Evolutionary conservation across 192 early-diverging fungal genomes (phyloP), one percentile per base, ranked within the genome.

Genomic region (Lobosporangium transversale): DNA sequence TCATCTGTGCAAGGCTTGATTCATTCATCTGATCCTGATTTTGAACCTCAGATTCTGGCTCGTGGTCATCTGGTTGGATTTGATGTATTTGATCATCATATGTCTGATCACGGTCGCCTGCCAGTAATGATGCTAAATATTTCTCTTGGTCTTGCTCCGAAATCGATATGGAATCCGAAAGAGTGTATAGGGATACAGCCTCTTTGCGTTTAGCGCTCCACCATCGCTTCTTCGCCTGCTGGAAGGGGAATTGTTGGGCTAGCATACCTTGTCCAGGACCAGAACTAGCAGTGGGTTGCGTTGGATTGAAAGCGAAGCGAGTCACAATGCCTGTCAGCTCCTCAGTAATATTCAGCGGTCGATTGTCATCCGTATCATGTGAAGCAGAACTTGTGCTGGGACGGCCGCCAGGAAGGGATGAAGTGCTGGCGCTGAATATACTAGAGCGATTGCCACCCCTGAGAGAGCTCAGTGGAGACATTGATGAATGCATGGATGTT

Each of bases 171-270:
- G 55, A 49, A 7, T 58, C 57, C 2, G 58, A 37, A 14, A 33
- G 33, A 4, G 44, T 55, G 48, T 76, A 53, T 15, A 76, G 21
- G 3, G 73, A 67, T 24, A 53, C 67, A 1, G 59, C 21, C 12
- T 76, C 73, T 40, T 76, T 76, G 53, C 73, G 73, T 31, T 56
- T 62, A 9, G 73, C 56, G 47, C 50, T 62, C 63, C 63, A 76
- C 73, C 73, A 76, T 2, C 53, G 32, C 48, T 62, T 62, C 59
- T 76, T 66, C 29, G 62, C 73, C 20, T 76, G 73, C 37, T 67
- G 73, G 18, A 76, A 26, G 17, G 51, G 56, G 20, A 67, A 27
- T n/a, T 53, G 68, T 29, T 70, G 68, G 18, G 45, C 27, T 0
- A 31, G 37, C 21, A 45, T 3, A 15, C 62, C 65, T 8, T 53